Conservation (phyloP, 1,284 basidiomycete species). For the Dichomitus squalens region DNA sequence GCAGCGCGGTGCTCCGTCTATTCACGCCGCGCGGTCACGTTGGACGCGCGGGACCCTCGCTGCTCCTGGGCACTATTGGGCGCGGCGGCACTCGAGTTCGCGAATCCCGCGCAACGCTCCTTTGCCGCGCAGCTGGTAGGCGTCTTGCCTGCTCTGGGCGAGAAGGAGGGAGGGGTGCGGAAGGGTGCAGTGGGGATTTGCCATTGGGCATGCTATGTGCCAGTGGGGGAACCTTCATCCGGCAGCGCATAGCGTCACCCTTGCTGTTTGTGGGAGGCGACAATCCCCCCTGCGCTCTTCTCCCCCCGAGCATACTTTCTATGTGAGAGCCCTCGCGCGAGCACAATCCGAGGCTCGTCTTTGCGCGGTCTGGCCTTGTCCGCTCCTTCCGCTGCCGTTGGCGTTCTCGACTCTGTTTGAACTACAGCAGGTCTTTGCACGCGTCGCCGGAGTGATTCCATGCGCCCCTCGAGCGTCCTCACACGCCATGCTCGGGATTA, state of each 20-base stretch:
- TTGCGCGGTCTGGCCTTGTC: background rate
- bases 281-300: background rate
- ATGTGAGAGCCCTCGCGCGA: too few species aligned
- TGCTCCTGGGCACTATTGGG: background rate
- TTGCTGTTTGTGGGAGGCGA: background rate
- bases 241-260: background rate
- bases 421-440: too few species aligned
- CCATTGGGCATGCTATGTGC: background rate
- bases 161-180: background rate
- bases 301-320: too few species aligned
- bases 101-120: slow-evolving; percentile 16
- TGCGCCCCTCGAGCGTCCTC: too few species aligned
- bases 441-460: too few species aligned
- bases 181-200: background rate
- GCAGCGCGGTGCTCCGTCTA: background rate
- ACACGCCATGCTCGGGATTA: too few species aligned
- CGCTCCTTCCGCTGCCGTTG: background rate
- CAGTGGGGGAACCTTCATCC: background rate
- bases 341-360: background rate
- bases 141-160: background rate
- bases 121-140: background rate
- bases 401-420: background rate
- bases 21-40: slow-evolving; percentile 1
- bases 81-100: slow-evolving; percentile 3
- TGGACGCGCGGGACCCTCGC: background rate